Evolutionary conservation across 352 stramenopile species (phyloP), one percentile per base, ranked within the genome.

Genomic region (Phytophthora chlamydospora): DNA sequence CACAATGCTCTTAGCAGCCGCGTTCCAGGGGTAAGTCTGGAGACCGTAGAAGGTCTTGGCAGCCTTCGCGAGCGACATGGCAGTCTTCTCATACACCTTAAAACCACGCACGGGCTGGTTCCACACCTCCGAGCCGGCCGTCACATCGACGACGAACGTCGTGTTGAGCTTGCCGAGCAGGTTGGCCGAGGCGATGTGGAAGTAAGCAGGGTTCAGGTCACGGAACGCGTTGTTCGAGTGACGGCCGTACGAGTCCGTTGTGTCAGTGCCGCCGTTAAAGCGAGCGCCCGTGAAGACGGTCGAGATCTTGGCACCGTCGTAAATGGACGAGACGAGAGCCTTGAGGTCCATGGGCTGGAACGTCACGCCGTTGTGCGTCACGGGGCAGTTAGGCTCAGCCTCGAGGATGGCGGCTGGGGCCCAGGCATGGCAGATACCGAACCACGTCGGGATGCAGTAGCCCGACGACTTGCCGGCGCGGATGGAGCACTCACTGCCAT

Each of bases 261-360:
- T 13, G 14, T 62, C 51, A 19, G 62, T 36, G 3, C 53, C 33
- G 4, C 72, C 77, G 19, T 75, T 66, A 55, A 61, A 83, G 1
- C 72, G 68, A 10, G 62, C 62, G 6, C 75, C 77, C 1, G 74
- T 82, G 54, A 87, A 80, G 2, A 83, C 60, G 1, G 71, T 73
- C 4, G 50, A 31, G 14, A 76, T 54, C 3, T 34, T 40, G 14
- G 66, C 54, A 53, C 61, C 74, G 32, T 82, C 71, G 62, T 82
- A 76, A 10, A 80, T 27, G 11, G 69, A 36, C 10, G 67, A 72
- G 17, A 83, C 49, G 24, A 87, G 49, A 6, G 39, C 77, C 56
- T 87, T 87, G n/a, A 87, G 54, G 35, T 87, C 77, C 24, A 85
- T 36, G 0, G 73, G 62, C 14, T 79, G 56, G 53, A 87, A 87